Percentiles rank a stretch among this genome's conserved stretches.
Conservation (phyloP, 2,329 filamentous ascomycete genomes). For the Samsoniella hepiali region DNA sequence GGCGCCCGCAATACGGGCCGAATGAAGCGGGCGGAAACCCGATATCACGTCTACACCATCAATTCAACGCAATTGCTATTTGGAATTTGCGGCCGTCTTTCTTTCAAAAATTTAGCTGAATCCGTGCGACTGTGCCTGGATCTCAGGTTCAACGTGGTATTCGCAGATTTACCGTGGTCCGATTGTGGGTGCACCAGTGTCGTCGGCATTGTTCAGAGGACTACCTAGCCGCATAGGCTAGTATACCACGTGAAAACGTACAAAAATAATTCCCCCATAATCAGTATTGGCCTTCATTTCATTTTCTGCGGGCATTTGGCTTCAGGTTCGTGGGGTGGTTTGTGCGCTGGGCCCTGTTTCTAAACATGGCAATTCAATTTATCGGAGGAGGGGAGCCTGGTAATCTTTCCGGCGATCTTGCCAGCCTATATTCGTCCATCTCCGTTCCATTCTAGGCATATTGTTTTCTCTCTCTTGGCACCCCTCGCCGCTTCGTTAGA, state of each 20-base stretch:
- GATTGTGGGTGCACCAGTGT: background rate
- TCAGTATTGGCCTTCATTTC: background rate
- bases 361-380: constrained; percentile 1
- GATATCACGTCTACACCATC: background rate
- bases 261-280: too few relatives aligned
- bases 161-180: background rate
- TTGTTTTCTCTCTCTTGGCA: background rate
- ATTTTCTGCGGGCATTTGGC: background rate
- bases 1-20: constrained; percentile 1
- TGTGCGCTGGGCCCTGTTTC: constrained; percentile 2
- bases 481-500: background rate
- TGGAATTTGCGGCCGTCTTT: background rate
- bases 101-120: background rate
- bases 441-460: background rate
- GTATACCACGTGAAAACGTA: too few relatives aligned
- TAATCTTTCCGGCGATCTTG: constrained; percentile 9
- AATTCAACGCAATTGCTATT: background rate
- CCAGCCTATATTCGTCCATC: background rate
- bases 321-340: background rate
- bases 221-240: background rate
- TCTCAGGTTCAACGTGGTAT: background rate
- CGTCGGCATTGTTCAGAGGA: too few relatives aligned
- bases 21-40: background rate
- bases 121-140: background rate
- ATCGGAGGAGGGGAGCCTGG: constrained; percentile 1